Evolutionary conservation across 2,329 filamentous ascomycete species (phyloP).

Genomic region (Lecanicillium sp.): DNA sequence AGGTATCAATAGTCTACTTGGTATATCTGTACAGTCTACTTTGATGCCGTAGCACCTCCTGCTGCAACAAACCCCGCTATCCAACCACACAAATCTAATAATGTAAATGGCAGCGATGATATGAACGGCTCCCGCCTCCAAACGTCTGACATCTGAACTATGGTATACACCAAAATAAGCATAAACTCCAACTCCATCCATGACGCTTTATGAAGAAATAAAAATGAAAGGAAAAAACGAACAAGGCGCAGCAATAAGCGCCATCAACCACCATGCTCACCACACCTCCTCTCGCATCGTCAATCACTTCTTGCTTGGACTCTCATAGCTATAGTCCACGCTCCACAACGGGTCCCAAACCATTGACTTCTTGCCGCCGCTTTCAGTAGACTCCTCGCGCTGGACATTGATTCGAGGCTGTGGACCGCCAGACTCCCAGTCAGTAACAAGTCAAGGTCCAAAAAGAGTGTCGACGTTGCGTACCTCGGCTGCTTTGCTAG

Average conservation of each 20-base stretch:
- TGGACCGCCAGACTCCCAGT: constrained; percentile 9
- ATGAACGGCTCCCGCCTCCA: too few relatives aligned
- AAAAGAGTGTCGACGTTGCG: constrained; percentile 44
- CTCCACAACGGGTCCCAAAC: constrained; percentile 58
- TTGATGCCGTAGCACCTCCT: too few relatives aligned
- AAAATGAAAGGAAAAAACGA: not conserved
- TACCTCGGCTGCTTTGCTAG: constrained; percentile 39
- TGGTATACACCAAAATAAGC: too few relatives aligned
- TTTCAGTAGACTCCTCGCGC: constrained; percentile 31
- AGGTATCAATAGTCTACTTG: too few relatives aligned
- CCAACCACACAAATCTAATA: too few relatives aligned
- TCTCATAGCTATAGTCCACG: constrained; percentile 49
- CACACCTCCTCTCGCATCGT: not conserved
- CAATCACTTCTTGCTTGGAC: constrained; percentile 20
- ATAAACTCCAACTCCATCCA: constrained; percentile 3
- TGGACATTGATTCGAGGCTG: constrained; percentile 22
- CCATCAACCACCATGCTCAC: not conserved
- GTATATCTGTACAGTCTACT: too few relatives aligned
- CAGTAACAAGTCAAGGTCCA: constrained; percentile 28
- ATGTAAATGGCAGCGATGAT: too few relatives aligned
- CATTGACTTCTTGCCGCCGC: constrained; percentile 42
- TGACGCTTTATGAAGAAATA: constrained; percentile 2
- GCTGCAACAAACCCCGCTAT: too few relatives aligned
- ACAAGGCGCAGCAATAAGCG: too few relatives aligned
- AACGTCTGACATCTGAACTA: too few relatives aligned